phyloP scores from a whole-genome alignment of 2,329 filamentous ascomycete genomes.

The Rasamsonia emersonii region DNA sequence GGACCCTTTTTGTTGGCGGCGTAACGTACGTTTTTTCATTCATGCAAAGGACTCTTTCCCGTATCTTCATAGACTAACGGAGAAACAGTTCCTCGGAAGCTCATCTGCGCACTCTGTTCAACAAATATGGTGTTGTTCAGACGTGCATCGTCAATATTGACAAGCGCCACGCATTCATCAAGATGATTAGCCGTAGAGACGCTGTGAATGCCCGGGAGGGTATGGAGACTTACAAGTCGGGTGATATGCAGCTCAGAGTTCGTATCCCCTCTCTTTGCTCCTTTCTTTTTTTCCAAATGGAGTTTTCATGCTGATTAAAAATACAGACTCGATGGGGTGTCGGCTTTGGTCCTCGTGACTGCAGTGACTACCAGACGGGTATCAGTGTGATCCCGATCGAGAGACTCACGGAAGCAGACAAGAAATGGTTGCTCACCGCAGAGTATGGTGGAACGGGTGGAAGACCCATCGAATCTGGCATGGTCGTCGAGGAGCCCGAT shows the following conservation, averaged over 20 bases:
- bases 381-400: conserved; percentile 89
- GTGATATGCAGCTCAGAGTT: conserved; percentile 65
- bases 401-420: conserved; percentile 88
- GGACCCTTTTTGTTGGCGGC: conserved; percentile 92
- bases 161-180: conserved; percentile 97
- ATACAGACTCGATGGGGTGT: conserved; percentile 94
- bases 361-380: conserved; percentile 88
- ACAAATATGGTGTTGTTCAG: conserved; percentile 76
- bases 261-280: conserved; percentile 24
- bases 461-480: conserved; percentile 64
- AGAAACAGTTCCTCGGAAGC: conserved; percentile 59
- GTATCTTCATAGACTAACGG: conserved; percentile 12
- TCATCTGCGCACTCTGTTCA: conserved; percentile 74
- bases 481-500: conserved; percentile 93
- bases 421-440: conserved; percentile 93
- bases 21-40: conserved; percentile 59
- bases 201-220: conserved; percentile 75
- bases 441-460: conserved; percentile 91
- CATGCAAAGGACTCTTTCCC: conserved; percentile 4
- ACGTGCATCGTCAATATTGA: conserved; percentile 98
- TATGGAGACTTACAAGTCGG: conserved; percentile 71
- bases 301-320: conserved; percentile 19
- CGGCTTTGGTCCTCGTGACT: conserved; percentile 92
- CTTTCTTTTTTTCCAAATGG: conserved; percentile 2
- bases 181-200: conserved; percentile 87